A percentile compares a stretch with the other conserved stretches of the same genome.
These are phyloP conservation scores for Nemania bipapillata DNA, from an alignment of 2,329 filamentous ascomycete species.

Conservation along the genomic window DNA sequence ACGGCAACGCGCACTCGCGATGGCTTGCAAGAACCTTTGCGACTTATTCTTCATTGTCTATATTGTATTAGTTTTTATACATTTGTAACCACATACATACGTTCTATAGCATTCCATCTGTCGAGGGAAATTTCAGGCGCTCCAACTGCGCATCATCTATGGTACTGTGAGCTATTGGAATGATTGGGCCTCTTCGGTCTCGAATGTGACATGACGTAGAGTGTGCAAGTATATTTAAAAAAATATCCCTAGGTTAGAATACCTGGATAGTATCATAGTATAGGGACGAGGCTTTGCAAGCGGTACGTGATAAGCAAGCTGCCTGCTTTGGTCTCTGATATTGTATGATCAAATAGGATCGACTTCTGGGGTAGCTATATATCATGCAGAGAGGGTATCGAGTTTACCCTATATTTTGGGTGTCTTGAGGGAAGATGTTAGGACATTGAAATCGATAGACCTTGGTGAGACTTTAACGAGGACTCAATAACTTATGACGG, in stretches of 20 bases:
- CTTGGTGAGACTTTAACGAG: not conserved
- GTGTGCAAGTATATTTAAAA: not conserved
- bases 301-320: not conserved
- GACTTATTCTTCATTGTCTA: slow-evolving; percentile 22
- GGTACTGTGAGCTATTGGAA: not conserved
- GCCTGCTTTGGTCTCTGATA: not conserved
- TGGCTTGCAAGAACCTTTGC: not conserved
- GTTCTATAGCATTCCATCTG: slow-evolving; percentile 3
- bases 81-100: slow-evolving; percentile 13
- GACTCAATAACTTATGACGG: not conserved
- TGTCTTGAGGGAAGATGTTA: not conserved
- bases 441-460: not conserved
- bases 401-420: not conserved
- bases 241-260: no score
- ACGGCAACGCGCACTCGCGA: not conserved
- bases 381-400: not conserved
- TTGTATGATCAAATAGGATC: not conserved
- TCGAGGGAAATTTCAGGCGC: not conserved
- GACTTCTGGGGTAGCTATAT: not conserved
- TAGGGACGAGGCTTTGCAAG: not conserved
- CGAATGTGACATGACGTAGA: not conserved
- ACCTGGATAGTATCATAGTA: not conserved
- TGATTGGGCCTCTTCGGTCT: no score
- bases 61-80: slow-evolving; percentile 27
- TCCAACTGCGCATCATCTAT: not conserved